Evolutionary conservation across 139 green algal species (phyloP), one percentile per base, ranked within the genome.

Genomic region (Tetradesmus obliquus): DNA sequence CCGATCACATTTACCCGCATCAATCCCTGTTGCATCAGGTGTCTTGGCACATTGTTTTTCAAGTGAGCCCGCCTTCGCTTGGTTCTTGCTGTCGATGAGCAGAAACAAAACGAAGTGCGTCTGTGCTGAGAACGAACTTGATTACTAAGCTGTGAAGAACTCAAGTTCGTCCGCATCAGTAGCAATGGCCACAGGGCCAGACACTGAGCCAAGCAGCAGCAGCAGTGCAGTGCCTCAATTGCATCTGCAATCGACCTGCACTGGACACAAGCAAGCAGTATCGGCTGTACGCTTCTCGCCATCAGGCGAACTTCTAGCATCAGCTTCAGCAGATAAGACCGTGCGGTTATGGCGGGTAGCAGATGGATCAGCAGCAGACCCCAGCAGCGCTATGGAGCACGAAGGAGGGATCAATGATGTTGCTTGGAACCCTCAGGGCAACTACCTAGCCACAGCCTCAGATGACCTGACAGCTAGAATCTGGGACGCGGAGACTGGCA

Each of bases 361-460:
- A 10, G 95, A 90, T 12, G 97, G 96, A 1, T 22, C 79, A 91
- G 74, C 69, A 55, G 71, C 87, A 55, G 86, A n/a, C 7, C 79
- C 58, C 10, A 87, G 58, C 57, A 66, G 66, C 20, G 10, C 66
- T 12, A 87, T 81, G 88, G 45, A 32, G 3, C 97, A 99, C 88
- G 79, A 84, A 15, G 89, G 92, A 45, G 96, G 97, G 62, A 93
- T 98, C 71, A 96, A 94, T 22, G 98, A 99, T 83, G 94, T 99
- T 15, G 89, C 94, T 0, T 99, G 98, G 98, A 95, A 95, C 55
- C 88, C 91, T 13, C 84, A 95, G 20, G 93, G 93, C 15, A 90
- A 79, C 55, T 97, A 96, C 72, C 79, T 99, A 6, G 93, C 91
- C 58, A 94, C 93, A 9, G 96, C 94, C 0, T 95, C 93, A 7